These are phyloP conservation scores for Dichotomocladium elegans DNA, from an alignment of 371 early-diverging fungal species.

Conservation along the genomic window DNA sequence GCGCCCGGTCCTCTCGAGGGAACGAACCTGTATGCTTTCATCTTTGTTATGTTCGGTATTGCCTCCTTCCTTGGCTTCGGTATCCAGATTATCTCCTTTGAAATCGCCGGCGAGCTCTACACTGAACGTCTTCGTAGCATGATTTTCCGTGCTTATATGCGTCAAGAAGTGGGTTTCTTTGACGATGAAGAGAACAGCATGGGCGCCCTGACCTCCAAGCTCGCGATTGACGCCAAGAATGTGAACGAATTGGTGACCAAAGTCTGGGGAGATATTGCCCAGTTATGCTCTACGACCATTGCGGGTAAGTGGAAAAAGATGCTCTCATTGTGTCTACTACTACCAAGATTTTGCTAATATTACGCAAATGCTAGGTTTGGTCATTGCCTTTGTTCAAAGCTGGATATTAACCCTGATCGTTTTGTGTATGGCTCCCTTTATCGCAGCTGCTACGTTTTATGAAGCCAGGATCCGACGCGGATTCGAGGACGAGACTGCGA, in stretches of 20 bases:
- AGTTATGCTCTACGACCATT: conserved; percentile 39
- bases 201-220: conserved; percentile 76
- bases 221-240: conserved; percentile 75
- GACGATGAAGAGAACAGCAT: conserved; percentile 74
- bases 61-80: conserved; percentile 39
- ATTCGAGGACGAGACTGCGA: conserved; percentile 57
- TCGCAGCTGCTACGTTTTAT: conserved; percentile 41
- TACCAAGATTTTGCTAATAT: not conserved
- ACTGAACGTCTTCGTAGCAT: conserved; percentile 51
- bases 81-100: conserved; percentile 27
- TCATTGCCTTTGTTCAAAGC: conserved; percentile 45
- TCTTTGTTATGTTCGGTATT: conserved; percentile 60
- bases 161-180: conserved; percentile 84
- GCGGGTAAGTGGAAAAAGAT: conserved; percentile 6
- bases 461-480: conserved; percentile 46
- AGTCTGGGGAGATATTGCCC: conserved; percentile 51
- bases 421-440: conserved; percentile 50
- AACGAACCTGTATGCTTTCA: conserved; percentile 66
- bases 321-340: not conserved
- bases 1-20: conserved; percentile 33
- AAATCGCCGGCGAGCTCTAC: conserved; percentile 45
- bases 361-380: conserved; percentile 27
- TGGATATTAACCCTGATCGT: conserved; percentile 64
- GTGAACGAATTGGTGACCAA: conserved; percentile 60
- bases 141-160: conserved; percentile 50